Base-by-base conservation (phyloP, 1,284 basidiomycete genomes). In the Leccinum solheimii region DNA sequence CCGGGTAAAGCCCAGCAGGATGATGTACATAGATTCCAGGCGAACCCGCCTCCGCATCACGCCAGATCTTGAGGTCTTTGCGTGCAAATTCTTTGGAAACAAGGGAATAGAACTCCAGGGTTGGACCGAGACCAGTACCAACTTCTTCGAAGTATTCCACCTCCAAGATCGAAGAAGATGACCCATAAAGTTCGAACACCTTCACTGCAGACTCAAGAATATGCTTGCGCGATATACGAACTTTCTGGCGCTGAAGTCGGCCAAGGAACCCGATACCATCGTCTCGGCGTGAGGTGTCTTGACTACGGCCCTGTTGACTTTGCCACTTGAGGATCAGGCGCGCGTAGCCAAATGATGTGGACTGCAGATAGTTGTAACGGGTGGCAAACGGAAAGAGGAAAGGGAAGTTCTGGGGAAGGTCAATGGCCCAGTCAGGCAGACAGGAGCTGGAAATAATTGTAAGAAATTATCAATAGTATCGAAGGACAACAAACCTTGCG, bases 71-170 rank as follows among this genome's bases (percentile, higher is more conserved):
- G 67, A 97, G 78, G 65, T 93, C 88, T 67, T 88, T 86, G 61
- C 93, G 83, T 0, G 94, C 95, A 75, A 98, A 97, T 77, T 97
- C 95, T 72, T 89, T 91, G 55, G 94, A 96, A 14, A 95, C 95
- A 56, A 98, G 80, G 43, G 95, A 91, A 77, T 98, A 98, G 78
- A 99, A 98, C 79, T 98, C 97, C 38, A 99, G 83, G n/a, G 97
- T 99, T 6, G 96, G 97, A 3, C 97, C 97, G 11, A 99, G 80
- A 32, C 97, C 97, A 3, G 97, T 99, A 23, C 97, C 97, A 56
- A 98, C 97, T 80, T 99, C 97, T 72, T 98, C 95, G 74, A 98
- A 98, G 80, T 98, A 99, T 76, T 99, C 96, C 57, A 99, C 94
- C 75, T 99, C 97, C 21, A 99, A 84, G 51, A 98, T 88, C 1